Evolutionary conservation across 805 yeast species (phyloP), one percentile per base, ranked within the genome.

Genomic region (Cephaloascus albidus): DNA sequence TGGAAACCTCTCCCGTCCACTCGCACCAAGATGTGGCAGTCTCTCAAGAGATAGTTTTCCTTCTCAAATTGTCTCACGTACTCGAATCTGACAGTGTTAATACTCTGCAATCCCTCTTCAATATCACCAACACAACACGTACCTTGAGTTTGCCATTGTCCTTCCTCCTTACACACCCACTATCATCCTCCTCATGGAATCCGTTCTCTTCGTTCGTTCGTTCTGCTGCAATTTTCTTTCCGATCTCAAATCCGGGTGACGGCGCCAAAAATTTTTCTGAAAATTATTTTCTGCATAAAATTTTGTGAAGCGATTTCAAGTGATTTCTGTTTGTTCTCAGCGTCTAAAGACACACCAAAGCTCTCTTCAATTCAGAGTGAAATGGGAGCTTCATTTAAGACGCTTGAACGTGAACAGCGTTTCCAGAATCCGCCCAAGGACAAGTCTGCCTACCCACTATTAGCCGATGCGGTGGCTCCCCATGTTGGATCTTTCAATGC

Each of bases 401-500:
- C 99, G 35, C 69, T 93, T 51, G 95, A 88, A 60, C 79, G 96
- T 52, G 97, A 90, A 55, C 57, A 72, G 44, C 74, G 94, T 49
- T 93, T 87, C 65, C 74, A 75, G 50, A 79, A 85, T 56, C 98
- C 98, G 36, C 95, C 97, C 38, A 81, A 77, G 62, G 95, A 85
- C 53, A 75, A 83, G 57, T 71, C 86, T 23, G 85, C 85, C 5
- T 90, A 66, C 52, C 96, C 96, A 14, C 63, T 88, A 33, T 71
- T 93, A 30, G 74, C 75, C 42, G 95, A 87, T 45, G 97, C 98
- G 14, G 93, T 93, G 33, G 78, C 78, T 41, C 98, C 98, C 4
- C 98, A 93, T 58, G 76, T 93, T 40, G 97, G 95, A 6, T 90
- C 97, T 2, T 93, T 93, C 71, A 84, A 93, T 69, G 97, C 97